These are phyloP conservation scores for Discostella stelligera DNA, from an alignment of 352 stramenopile species.

Conservation along the genomic window DNA sequence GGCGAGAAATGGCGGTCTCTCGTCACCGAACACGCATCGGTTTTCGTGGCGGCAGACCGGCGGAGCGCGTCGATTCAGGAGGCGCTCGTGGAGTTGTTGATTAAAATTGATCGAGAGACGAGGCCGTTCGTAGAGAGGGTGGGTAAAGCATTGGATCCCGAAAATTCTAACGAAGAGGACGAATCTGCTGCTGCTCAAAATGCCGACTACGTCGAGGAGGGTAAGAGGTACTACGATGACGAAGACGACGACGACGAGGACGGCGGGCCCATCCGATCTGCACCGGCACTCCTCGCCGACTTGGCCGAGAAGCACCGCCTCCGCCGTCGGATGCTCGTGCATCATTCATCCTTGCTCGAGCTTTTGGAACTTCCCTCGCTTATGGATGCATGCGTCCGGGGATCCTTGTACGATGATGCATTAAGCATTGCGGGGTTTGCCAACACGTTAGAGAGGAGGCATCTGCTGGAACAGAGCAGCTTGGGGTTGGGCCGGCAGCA, in stretches of 20 bases:
- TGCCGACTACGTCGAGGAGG: conserved; percentile 41
- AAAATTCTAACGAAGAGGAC: conserved; percentile 10
- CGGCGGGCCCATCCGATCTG: conserved; percentile 22
- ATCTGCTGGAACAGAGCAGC: conserved; percentile 43
- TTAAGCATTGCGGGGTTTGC: conserved; percentile 94
- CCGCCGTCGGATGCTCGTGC: conserved; percentile 70
- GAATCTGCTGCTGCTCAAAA: conserved; percentile 13
- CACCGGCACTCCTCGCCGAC: conserved; percentile 48
- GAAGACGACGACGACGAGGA: conserved; percentile 33
- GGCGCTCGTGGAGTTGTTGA: conserved; percentile 61
- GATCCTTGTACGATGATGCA: conserved; percentile 94
- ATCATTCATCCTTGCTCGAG: conserved; percentile 88
- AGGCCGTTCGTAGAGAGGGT: conserved; percentile 46
- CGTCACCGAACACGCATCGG: conserved; percentile 68
- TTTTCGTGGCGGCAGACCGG: conserved; percentile 76
- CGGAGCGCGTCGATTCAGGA: conserved; percentile 53
- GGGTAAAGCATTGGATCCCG: conserved; percentile 46
- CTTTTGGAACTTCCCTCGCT: conserved; percentile 96
- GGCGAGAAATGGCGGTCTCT: conserved; percentile 74
- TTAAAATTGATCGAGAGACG: conserved; percentile 30
- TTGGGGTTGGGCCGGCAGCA: conserved; percentile 2
- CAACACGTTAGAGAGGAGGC: conserved; percentile 83
- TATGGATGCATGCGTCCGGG: conserved; percentile 94
- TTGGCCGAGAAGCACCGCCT: conserved; percentile 78
- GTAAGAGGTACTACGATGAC: conserved; percentile 39